Base-by-base conservation (phyloP, 2,329 filamentous ascomycete genomes). In the Cladophialophora bantiana region DNA sequence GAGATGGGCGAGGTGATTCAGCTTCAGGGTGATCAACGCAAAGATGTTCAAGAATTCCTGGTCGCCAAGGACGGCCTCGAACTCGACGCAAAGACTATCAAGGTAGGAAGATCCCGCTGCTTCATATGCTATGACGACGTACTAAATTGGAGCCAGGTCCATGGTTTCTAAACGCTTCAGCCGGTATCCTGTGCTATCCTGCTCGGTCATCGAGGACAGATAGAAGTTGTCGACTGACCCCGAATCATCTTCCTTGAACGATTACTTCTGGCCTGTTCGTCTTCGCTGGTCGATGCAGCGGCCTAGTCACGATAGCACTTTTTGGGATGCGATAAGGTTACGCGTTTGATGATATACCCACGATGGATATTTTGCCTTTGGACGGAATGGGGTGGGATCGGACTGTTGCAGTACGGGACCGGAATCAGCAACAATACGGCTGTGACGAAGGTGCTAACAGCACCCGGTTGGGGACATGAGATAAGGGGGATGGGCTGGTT, bases 1-100 rank as follows among this genome's bases (percentile, higher is more conserved):
- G 93, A 96, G 84, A 97, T 97, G 92, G 94, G 94, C 80, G 94
- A 98, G 87, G 94, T 98, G 87, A 97, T 99, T 80, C 95, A 99
- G 87, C 91, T 99, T 79, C 95, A 99, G 84, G 95, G 95, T 78
- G 95, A 99, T 82, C 95, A 99, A 87, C 94, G 95, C 84, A 96
- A 96, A 85, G 93, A 97, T 88, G 92, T 97, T 80, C 92, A 96
- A 82, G 93, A 97, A 79, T 99, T 98, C 86, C 89, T 98, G 82
- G 89, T 89, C 83, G 92, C 97, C 85, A 93, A 94, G 83, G 92
- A 94, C 79, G 94, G 94, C 77, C 88, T 98, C 77, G 93, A 92
- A 82, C 90, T 97, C 79, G 93, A 97, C 83, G 86, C 89, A 82
- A 96, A 97, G 89, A 96, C 90, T 83, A 97, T 98, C 85, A 97